Evolutionary conservation across 768 basidiomycete genomes (phyloP).

Genomic region (Boletus edulis): DNA sequence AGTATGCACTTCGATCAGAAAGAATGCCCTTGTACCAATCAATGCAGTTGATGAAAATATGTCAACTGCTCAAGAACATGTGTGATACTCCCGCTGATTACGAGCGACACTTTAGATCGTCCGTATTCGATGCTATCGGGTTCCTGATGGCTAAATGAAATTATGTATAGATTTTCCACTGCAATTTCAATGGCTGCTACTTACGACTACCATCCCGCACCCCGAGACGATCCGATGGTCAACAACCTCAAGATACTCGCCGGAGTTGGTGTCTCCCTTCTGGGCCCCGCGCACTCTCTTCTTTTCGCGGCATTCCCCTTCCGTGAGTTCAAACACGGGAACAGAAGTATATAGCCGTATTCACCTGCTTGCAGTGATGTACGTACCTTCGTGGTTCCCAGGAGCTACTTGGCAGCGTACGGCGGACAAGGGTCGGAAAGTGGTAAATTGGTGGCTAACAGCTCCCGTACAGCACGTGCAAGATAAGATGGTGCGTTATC

Average conservation of each 20-base stretch:
- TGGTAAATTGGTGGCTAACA: conserved; percentile 5
- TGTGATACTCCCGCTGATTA: not conserved
- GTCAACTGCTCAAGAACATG: conserved; percentile 2
- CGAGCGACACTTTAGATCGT: conserved; percentile 10
- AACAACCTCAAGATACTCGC: conserved; percentile 1
- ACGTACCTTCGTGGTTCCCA: conserved; percentile 5
- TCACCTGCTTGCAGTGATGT: not conserved
- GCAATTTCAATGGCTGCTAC: conserved; percentile 10
- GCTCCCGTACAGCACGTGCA: not conserved
- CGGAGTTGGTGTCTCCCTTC: not conserved
- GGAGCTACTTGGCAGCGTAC: conserved; percentile 3
- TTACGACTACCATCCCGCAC: conserved; percentile 7
- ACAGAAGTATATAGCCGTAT: not conserved
- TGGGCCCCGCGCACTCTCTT: not conserved
- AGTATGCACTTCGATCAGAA: conserved; percentile 4
- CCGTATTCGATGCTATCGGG: not conserved
- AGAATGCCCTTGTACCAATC: not conserved
- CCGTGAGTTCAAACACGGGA: not conserved
- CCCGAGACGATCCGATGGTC: conserved; percentile 9
- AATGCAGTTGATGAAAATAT: conserved; percentile 1
- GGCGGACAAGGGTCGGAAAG: not conserved
- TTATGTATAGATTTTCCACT: not conserved
- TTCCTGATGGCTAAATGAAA: not conserved
- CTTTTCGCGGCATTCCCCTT: conserved; percentile 7
- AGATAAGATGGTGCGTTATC: not conserved